Evolutionary conservation across 352 stramenopile species (phyloP), one percentile per base, ranked within the genome.

Genomic region (Hyaloperonospora brassicae): DNA sequence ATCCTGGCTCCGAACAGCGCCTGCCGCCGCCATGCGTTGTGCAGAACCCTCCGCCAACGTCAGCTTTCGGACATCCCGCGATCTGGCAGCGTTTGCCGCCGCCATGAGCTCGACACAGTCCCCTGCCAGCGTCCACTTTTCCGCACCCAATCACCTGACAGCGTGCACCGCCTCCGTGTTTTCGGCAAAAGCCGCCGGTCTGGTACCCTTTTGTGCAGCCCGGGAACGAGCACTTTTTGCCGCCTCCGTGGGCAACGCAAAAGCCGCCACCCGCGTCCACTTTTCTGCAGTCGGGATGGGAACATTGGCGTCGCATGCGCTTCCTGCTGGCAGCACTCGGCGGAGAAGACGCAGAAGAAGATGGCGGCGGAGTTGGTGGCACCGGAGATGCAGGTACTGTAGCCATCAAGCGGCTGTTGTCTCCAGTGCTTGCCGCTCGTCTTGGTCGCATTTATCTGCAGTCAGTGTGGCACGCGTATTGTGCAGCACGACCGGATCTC

Each of bases 181-280:
- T 68, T 40, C 79, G 60, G 44, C 79, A 93, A 56, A 86, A 93
- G 1, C 80, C 80, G 59, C 82, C 82, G 0, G 78, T 87, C 49
- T 93, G 82, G 41, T 87, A 87, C 1, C 82, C 82, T 59, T 93
- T 93, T 5, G 50, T 64, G 53, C 82, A 93, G 0, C 76, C 78
- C 5, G 71, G 65, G 44, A 79, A 87, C 11, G 68, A 76, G 46
- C 82, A 93, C 52, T 89, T 89, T 54, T 86, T 90, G 45, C 84
- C 84, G 50, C 84, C 84, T 52, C 84, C 84, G 39, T 95, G 84
- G 13, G 61, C 65, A n/a, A 95, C 84, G 63, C 84, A 95, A 50
- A 80, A 85, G 42, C 83, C 83, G 59, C 82, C 79, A 6, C 79
- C 82, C 11, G 81, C 80, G 60, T 90, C 84, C 34, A 92, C 70